Evolutionary conservation across 108 stramenopile genomes (phyloP).

Genomic region (Fistulifera pelliculosa): DNA sequence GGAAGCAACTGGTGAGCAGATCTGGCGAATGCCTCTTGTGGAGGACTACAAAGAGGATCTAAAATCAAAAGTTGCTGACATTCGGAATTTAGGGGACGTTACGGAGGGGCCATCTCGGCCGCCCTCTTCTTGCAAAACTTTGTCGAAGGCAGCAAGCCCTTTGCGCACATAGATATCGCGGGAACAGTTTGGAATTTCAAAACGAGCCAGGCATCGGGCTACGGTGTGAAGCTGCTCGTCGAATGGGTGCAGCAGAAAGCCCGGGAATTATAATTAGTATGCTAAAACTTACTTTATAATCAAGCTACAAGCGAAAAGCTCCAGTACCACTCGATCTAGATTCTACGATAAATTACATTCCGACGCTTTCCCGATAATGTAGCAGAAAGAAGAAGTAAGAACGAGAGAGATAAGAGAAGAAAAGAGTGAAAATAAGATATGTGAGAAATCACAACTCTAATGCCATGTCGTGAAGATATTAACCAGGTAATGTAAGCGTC

Average conservation of each 20-base stretch:
- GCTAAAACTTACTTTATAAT: too few species aligned
- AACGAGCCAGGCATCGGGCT: slow-evolving; percentile 79
- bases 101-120: slow-evolving; percentile 87
- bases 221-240: slow-evolving; percentile 82
- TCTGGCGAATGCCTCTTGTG: slow-evolving; percentile 87
- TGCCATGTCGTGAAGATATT: too few species aligned
- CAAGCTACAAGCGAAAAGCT: too few species aligned
- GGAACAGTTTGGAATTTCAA: slow-evolving; percentile 90
- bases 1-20: slow-evolving; percentile 82
- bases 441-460: too few species aligned
- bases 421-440: too few species aligned
- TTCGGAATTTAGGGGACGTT: slow-evolving; percentile 69
- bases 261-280: too few species aligned
- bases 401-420: too few species aligned
- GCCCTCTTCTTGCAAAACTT: slow-evolving; percentile 87
- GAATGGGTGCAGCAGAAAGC: slow-evolving; percentile 80
- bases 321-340: too few species aligned
- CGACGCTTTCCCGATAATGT: too few species aligned
- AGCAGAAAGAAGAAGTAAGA: too few species aligned
- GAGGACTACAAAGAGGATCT: slow-evolving; percentile 70
- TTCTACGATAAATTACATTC: too few species aligned
- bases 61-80: slow-evolving; percentile 80
- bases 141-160: slow-evolving; percentile 81
- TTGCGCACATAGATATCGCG: slow-evolving; percentile 81
- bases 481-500: too few species aligned